Conservation (phyloP, 306 rosid species). For the Sicyos edulis region DNA sequence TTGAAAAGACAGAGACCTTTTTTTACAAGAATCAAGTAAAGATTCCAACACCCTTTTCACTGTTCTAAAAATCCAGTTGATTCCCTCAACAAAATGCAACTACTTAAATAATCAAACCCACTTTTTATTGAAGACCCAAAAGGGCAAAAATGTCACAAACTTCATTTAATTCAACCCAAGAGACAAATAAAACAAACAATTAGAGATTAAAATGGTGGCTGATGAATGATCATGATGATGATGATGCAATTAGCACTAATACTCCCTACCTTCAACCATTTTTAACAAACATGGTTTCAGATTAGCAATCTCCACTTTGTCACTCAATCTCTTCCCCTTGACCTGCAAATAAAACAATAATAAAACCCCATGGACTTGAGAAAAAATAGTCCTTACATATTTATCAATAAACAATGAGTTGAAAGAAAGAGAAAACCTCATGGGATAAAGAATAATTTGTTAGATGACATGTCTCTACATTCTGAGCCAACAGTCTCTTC, state of each 20-base stretch:
- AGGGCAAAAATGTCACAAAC: not conserved
- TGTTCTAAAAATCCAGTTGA: not conserved
- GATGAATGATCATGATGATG: slow-evolving; percentile 2
- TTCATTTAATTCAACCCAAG: not conserved
- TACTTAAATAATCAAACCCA: not conserved
- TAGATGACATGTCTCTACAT: slow-evolving; percentile 80
- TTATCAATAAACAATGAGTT: not conserved
- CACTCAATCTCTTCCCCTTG: slow-evolving; percentile 69
- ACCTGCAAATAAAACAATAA: slow-evolving; percentile 33
- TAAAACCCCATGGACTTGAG: not conserved
- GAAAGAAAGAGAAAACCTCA: slow-evolving; percentile 42
- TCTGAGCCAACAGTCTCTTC: slow-evolving; percentile 67
- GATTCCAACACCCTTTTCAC: not conserved
- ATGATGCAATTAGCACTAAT: not conserved
- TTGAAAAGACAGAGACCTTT: not conserved
- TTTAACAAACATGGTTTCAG: slow-evolving; percentile 77
- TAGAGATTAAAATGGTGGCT: slow-evolving; percentile 18
- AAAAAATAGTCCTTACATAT: not conserved
- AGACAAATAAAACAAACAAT: not conserved
- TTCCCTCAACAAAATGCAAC: not conserved
- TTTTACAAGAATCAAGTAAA: not conserved
- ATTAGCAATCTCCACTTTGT: slow-evolving; percentile 51
- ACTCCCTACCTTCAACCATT: slow-evolving; percentile 93
- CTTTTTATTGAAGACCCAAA: not conserved
- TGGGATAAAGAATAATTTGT: slow-evolving; percentile 83